Percentiles rank a stretch among this genome's conserved stretches.
phyloP scores from a whole-genome alignment of 768 basidiomycete species.

The Tricholoma saponaceum region DNA sequence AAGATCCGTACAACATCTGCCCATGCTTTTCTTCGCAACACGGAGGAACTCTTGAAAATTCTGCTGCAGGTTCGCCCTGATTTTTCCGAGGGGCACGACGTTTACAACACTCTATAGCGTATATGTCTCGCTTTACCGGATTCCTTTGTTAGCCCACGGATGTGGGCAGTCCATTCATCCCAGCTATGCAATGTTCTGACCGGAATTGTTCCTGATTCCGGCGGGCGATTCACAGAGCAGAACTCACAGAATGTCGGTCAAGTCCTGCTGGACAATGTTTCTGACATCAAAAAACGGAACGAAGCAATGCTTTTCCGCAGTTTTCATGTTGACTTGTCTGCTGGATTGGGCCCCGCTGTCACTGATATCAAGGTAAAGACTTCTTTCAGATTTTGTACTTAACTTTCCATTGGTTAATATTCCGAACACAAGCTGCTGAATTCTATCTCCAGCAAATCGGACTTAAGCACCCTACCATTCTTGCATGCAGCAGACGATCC shows the following conservation, averaged over 20 bases:
- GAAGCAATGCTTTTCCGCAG: conserved; percentile 76
- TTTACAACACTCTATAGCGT: conserved; percentile 39
- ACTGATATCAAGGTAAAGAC: conserved; percentile 43
- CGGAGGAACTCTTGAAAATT: conserved; percentile 49
- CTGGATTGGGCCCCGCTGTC: conserved; percentile 58
- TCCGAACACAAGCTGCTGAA: conserved; percentile 56
- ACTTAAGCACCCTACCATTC: conserved; percentile 53
- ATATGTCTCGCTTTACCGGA: conserved; percentile 70
- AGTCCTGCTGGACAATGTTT: conserved; percentile 52
- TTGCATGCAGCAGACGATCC: conserved; percentile 37
- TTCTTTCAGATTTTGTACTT: neutral
- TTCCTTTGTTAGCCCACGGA: conserved; percentile 67
- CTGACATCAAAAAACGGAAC: conserved; percentile 73
- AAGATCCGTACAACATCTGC: conserved; percentile 55
- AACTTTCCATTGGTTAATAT: conserved; percentile 2
- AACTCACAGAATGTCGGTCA: conserved; percentile 40
- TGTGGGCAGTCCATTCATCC: conserved; percentile 54
- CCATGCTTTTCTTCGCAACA: conserved; percentile 49
- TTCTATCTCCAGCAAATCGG: conserved; percentile 64
- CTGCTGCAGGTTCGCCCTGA: conserved; percentile 53
- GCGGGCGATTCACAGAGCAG: conserved; percentile 33
- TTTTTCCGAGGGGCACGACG: neutral
- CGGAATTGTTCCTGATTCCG: conserved; percentile 29
- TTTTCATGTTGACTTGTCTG: conserved; percentile 57
- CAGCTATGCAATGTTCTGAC: conserved; percentile 46